These are phyloP conservation scores for Fomitopsis palustris DNA, from an alignment of 1,284 basidiomycete genomes.

Conservation along the genomic window DNA sequence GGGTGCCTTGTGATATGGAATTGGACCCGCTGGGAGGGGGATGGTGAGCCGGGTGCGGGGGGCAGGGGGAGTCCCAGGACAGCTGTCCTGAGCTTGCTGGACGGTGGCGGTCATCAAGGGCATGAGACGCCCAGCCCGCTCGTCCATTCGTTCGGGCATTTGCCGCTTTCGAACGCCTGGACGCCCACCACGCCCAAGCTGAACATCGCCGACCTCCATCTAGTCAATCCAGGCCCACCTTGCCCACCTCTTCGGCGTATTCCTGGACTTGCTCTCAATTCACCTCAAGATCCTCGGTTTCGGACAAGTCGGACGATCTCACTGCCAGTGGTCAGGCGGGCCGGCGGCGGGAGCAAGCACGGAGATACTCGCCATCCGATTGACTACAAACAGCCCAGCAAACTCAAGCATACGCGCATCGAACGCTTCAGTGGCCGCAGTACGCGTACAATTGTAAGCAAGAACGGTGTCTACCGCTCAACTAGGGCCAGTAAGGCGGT, in stretches of 20 bases:
- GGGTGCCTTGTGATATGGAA: neutral
- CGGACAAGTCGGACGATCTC: neutral
- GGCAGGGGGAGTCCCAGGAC: too few species aligned
- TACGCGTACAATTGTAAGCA: neutral
- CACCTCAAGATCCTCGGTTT: neutral
- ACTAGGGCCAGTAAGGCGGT: neutral
- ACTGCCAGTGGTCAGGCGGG: neutral
- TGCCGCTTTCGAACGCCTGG: neutral
- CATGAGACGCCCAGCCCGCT: neutral
- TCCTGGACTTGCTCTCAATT: neutral
- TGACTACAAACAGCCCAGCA: neutral
- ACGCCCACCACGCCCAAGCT: neutral
- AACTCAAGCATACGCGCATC: neutral
- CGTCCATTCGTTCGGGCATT: neutral
- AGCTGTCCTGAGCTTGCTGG: neutral
- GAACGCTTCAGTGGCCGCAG: neutral
- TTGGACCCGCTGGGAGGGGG: neutral
- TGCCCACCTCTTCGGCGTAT: too few species aligned
- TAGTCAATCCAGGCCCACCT: too few species aligned
- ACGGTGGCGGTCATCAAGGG: neutral
- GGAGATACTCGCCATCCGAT: neutral
- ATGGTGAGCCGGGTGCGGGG: neutral
- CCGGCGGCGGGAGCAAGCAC: neutral
- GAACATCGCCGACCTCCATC: neutral
- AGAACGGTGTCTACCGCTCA: neutral